phyloP scores from a whole-genome alignment of 2,329 filamentous ascomycete species.

The Aspergillus versicolor region DNA sequence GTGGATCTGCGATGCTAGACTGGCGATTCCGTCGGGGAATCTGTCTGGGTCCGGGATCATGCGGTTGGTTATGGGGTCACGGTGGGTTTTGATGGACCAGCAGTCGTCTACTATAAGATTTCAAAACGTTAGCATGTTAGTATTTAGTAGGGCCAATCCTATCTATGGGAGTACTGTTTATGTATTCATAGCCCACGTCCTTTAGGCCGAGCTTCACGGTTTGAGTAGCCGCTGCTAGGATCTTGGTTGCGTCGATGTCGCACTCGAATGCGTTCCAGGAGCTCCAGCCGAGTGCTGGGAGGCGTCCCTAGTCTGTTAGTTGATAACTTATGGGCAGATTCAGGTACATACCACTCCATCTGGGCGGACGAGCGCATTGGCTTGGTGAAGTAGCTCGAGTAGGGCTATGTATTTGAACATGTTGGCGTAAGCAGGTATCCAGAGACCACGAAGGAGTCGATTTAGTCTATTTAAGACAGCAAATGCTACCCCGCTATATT shows the following conservation, averaged over 20 bases:
- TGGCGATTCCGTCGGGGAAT: slow-evolving; percentile 60
- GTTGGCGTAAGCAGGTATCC: not conserved
- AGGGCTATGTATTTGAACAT: not conserved
- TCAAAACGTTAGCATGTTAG: no score
- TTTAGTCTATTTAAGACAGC: no score
- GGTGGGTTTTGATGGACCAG: slow-evolving; percentile 50
- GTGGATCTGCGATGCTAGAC: slow-evolving; percentile 56
- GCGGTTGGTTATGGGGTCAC: slow-evolving; percentile 45
- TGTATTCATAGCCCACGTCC: slow-evolving; percentile 52
- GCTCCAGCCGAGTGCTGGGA: slow-evolving; percentile 44
- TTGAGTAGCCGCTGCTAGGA: slow-evolving; percentile 48
- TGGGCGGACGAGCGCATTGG: not conserved
- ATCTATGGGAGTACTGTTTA: no score
- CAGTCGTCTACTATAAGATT: no score
- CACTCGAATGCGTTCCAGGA: slow-evolving; percentile 51
- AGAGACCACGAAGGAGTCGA: no score
- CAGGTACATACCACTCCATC: not conserved
- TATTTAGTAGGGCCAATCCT: no score
- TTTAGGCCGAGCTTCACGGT: slow-evolving; percentile 48
- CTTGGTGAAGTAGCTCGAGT: not conserved
- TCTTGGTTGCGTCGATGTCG: slow-evolving; percentile 46
- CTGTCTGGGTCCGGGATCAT: slow-evolving; percentile 50
- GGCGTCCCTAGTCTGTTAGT: not conserved
- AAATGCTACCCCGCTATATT: no score
- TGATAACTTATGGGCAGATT: not conserved